Conservation (phyloP, 2,329 filamentous ascomycete species). For the Penicillium frequentans region DNA sequence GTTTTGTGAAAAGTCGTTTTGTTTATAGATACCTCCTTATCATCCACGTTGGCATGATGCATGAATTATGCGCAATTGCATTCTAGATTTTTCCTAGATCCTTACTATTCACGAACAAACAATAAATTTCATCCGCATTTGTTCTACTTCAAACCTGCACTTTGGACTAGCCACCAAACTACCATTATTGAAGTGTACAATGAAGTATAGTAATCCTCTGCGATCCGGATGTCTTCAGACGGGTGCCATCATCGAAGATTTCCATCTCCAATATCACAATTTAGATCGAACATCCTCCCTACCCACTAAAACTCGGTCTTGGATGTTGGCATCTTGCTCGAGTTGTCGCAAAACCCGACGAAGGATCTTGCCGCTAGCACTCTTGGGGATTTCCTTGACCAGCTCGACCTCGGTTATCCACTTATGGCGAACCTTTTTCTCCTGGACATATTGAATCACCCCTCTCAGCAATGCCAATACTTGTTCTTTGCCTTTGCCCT, state of each 20-base stretch:
- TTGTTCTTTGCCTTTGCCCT: neutral
- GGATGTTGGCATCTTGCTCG: slow-evolving; percentile 2
- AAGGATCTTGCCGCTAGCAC: slow-evolving; percentile 72
- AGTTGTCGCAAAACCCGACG: slow-evolving; percentile 57
- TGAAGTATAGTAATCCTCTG: too few species aligned
- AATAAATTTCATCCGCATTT: too few species aligned
- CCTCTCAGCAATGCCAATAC: slow-evolving; percentile 36
- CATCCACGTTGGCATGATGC: neutral
- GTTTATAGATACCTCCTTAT: neutral
- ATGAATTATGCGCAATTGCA: neutral
- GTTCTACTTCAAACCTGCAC: too few species aligned
- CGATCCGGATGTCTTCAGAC: too few species aligned
- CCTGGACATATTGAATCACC: slow-evolving; percentile 61
- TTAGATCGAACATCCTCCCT: neutral
- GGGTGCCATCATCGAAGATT: too few species aligned
- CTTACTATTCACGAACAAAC: neutral
- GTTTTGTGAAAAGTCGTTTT: neutral
- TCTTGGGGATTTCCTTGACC: slow-evolving; percentile 64
- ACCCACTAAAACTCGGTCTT: neutral
- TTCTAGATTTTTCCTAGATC: neutral
- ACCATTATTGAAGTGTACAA: too few species aligned
- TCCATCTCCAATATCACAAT: neutral
- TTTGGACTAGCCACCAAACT: too few species aligned
- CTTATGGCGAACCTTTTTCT: slow-evolving; percentile 61
- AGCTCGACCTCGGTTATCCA: slow-evolving; percentile 41